phyloP scores from a whole-genome alignment of 805 yeast genomes.

The Metschnikowia borealis region DNA sequence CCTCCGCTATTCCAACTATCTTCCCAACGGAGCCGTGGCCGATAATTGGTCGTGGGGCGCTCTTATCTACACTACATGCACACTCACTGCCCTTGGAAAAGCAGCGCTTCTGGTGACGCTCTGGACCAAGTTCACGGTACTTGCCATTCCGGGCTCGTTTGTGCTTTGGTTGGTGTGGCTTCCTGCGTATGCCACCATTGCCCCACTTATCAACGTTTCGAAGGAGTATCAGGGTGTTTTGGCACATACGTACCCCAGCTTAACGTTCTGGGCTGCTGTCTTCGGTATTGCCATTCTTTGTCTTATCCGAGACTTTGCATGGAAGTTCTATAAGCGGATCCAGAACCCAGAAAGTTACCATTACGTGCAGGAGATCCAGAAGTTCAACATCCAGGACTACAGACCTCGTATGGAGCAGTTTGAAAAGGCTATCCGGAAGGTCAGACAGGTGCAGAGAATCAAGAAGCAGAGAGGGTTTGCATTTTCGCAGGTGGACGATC shows the following conservation, averaged over 20 bases:
- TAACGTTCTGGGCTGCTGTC: slow-evolving; percentile 77
- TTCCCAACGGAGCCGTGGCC: slow-evolving; percentile 64
- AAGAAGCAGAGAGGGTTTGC: slow-evolving; percentile 98
- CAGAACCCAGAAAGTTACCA: slow-evolving; percentile 91
- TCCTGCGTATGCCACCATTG: slow-evolving; percentile 82
- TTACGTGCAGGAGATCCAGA: slow-evolving; percentile 94
- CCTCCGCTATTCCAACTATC: slow-evolving; percentile 61
- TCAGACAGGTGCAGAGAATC: slow-evolving; percentile 97
- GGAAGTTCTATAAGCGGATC: slow-evolving; percentile 94
- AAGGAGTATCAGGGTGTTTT: slow-evolving; percentile 80
- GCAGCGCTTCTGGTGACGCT: slow-evolving; percentile 88
- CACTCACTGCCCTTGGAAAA: slow-evolving; percentile 86
- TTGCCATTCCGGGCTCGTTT: slow-evolving; percentile 95
- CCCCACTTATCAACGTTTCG: slow-evolving; percentile 80
- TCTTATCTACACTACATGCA: slow-evolving; percentile 80
- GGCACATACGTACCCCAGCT: slow-evolving; percentile 68
- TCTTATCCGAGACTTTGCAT: slow-evolving; percentile 78
- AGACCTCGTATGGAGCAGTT: slow-evolving; percentile 96
- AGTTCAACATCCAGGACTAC: slow-evolving; percentile 87
- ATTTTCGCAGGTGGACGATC: slow-evolving; percentile 86
- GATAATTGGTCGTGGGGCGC: slow-evolving; percentile 97
- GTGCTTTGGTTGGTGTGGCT: slow-evolving; percentile 77
- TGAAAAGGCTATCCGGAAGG: slow-evolving; percentile 95
- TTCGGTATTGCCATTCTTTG: slow-evolving; percentile 76
- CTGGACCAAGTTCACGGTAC: slow-evolving; percentile 90